Evolutionary conservation across 1,139 yeast genomes (phyloP).

Genomic region (Debaryomycetaceae sp.): DNA sequence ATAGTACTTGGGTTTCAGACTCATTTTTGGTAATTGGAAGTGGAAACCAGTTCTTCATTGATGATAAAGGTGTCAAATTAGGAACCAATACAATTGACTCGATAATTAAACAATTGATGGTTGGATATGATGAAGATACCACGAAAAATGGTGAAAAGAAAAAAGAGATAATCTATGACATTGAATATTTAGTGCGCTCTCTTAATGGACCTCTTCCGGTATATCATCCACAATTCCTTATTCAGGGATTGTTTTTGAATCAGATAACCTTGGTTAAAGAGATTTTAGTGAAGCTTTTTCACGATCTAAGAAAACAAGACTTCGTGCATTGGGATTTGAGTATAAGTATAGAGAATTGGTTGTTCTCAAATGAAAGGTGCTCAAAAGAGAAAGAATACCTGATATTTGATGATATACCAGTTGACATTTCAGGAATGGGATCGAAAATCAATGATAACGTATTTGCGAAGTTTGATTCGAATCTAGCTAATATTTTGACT

Average conservation of each 20-base stretch:
- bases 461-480: slow-evolving; percentile 40
- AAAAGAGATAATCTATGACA: slow-evolving; percentile 27
- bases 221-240: slow-evolving; percentile 86
- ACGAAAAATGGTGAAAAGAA: slow-evolving; percentile 27
- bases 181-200: slow-evolving; percentile 61
- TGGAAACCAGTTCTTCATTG: slow-evolving; percentile 85
- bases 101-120: slow-evolving; percentile 49
- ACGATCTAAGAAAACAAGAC: slow-evolving; percentile 42
- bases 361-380: slow-evolving; percentile 9
- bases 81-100: slow-evolving; percentile 30
- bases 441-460: slow-evolving; percentile 9
- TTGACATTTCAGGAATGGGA: background rate
- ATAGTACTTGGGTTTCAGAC: slow-evolving; percentile 78
- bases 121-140: slow-evolving; percentile 24
- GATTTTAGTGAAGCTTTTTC: slow-evolving; percentile 53
- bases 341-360: slow-evolving; percentile 21
- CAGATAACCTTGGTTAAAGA: slow-evolving; percentile 55
- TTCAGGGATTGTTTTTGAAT: slow-evolving; percentile 70
- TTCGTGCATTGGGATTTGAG: slow-evolving; percentile 35
- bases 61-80: slow-evolving; percentile 56
- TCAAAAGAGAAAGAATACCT: slow-evolving; percentile 9
- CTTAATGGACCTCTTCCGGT: slow-evolving; percentile 87
- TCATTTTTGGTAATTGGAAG: slow-evolving; percentile 81
- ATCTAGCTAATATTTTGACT: slow-evolving; percentile 48
- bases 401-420: slow-evolving; percentile 8